A percentile compares a stretch with the other conserved stretches of the same genome.
These are phyloP conservation scores for Apophysomyces sp. DNA, from an alignment of 371 early-diverging fungal genomes.

Conservation along the genomic window DNA sequence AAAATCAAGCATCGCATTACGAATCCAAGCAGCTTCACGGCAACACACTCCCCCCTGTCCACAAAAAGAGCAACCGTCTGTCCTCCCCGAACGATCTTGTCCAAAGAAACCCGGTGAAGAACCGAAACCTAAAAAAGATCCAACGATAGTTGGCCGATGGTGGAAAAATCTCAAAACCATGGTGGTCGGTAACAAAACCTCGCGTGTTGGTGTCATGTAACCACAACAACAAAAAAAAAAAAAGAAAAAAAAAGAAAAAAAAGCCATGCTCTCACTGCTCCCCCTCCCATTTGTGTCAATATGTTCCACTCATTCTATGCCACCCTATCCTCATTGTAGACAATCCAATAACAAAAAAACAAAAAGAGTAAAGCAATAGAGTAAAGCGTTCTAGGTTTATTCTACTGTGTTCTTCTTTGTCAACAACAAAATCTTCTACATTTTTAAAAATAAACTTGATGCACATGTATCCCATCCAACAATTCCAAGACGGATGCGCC, in stretches of 20 bases:
- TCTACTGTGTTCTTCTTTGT: not conserved
- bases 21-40: not conserved
- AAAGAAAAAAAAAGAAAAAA: not conserved
- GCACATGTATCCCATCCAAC: too few relatives aligned
- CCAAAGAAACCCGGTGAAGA: not conserved
- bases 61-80: not conserved
- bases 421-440: not conserved
- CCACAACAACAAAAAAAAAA: slow-evolving; percentile 3
- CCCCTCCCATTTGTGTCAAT: not conserved
- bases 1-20: not conserved
- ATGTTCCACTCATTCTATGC: not conserved
- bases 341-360: not conserved
- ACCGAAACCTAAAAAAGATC: not conserved
- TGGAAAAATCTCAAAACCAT: slow-evolving; percentile 49
- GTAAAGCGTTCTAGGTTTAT: not conserved
- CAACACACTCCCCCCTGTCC: not conserved
- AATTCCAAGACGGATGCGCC: too few relatives aligned
- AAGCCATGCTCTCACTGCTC: not conserved
- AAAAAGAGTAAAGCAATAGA: not conserved
- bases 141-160: slow-evolving; percentile 27
- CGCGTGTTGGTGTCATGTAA: slow-evolving; percentile 42
- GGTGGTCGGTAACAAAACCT: slow-evolving; percentile 42
- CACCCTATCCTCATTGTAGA: too few relatives aligned
- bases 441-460: not conserved
- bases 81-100: not conserved